These are phyloP conservation scores for Litchi chinensis DNA, from an alignment of 345 rosid genomes.

Conservation along the genomic window DNA sequence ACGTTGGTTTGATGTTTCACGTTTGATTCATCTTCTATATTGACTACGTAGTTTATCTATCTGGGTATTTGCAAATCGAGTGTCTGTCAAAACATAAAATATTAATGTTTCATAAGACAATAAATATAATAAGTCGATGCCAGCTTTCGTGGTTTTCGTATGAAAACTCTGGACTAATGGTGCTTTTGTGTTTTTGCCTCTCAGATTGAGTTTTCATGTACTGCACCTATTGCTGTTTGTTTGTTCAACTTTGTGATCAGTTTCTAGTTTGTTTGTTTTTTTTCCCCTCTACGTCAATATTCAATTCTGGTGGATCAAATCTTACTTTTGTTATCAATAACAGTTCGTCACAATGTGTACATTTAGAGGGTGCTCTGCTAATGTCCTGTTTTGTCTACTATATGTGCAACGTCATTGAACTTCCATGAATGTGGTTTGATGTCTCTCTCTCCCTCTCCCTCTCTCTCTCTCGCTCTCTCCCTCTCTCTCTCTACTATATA, in stretches of 20 bases:
- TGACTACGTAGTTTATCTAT: background rate
- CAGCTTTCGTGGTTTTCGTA: background rate
- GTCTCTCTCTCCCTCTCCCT: background rate
- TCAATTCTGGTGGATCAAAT: background rate
- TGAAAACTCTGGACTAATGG: background rate
- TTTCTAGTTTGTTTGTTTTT: background rate
- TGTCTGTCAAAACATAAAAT: background rate
- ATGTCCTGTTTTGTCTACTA: background rate
- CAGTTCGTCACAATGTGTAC: background rate
- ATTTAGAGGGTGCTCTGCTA: background rate
- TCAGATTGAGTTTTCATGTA: background rate
- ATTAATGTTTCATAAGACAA: background rate
- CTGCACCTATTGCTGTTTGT: background rate
- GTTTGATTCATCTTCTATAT: slow-evolving; percentile 1
- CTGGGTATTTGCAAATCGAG: background rate
- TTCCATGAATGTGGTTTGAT: background rate
- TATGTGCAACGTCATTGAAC: background rate
- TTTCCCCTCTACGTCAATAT: background rate
- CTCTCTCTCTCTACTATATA: no score
- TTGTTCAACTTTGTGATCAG: background rate
- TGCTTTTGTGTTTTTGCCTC: background rate
- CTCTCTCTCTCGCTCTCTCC: no score
- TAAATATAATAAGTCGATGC: background rate
- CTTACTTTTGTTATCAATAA: background rate
- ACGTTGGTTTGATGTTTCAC: slow-evolving; percentile 6